Conservation (phyloP, 2,329 filamentous ascomycete species). For the Aspergillus pseudoviridinutans region DNA sequence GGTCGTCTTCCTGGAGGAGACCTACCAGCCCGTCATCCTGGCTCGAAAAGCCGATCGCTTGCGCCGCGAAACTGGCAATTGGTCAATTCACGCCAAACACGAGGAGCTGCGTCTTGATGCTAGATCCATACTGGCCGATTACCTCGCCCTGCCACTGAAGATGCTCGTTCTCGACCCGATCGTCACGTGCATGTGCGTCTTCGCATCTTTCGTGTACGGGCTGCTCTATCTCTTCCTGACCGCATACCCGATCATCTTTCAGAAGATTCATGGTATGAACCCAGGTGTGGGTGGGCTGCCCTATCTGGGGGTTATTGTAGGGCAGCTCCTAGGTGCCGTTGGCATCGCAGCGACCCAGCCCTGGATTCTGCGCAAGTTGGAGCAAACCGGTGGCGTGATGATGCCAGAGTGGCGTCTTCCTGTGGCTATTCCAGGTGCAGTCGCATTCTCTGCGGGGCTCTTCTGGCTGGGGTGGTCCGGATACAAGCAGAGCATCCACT, state of each 20-base stretch:
- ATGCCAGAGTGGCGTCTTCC: constrained; percentile 44
- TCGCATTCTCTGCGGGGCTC: constrained; percentile 42
- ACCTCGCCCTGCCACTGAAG: constrained; percentile 20
- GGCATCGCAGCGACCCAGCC: constrained; percentile 40
- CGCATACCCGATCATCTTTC: constrained; percentile 45
- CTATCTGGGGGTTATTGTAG: constrained; percentile 43
- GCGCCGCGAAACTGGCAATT: constrained; percentile 32
- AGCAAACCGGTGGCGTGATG: constrained; percentile 27
- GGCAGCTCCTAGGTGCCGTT: constrained; percentile 38
- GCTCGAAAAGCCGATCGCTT: constrained; percentile 30
- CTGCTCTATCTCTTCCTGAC: constrained; percentile 45
- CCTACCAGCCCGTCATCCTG: constrained; percentile 34
- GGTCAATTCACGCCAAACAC: constrained; percentile 29
- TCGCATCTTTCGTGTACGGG: constrained; percentile 29
- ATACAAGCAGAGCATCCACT: constrained; percentile 30
- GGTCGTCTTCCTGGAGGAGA: constrained; percentile 28
- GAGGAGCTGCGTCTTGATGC: not conserved
- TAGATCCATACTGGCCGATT: not conserved
- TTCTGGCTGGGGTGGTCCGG: constrained; percentile 45
- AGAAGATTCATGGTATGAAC: constrained; percentile 35
- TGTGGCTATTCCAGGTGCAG: constrained; percentile 45
- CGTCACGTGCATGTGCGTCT: constrained; percentile 27
- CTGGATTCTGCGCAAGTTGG: constrained; percentile 35
- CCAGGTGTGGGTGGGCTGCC: constrained; percentile 41
- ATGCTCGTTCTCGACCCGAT: constrained; percentile 45